Evolutionary conservation across 2,329 filamentous ascomycete genomes (phyloP).

Genomic region (Clonostachys rhizophaga): DNA sequence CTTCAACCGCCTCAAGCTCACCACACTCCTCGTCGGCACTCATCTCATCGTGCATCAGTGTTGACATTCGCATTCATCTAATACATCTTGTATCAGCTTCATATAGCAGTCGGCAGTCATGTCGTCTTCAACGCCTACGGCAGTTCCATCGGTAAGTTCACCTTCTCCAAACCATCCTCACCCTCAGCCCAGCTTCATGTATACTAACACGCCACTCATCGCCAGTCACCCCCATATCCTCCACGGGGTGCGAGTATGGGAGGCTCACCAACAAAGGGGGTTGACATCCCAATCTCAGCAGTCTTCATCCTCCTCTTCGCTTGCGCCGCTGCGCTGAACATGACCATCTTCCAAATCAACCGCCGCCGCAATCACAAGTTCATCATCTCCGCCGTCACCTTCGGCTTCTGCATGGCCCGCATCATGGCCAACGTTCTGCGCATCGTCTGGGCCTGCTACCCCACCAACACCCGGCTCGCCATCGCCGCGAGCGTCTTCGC

Average conservation of each 20-base stretch:
- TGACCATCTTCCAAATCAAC: constrained; percentile 52
- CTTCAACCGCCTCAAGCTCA: no score
- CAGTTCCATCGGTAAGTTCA: not conserved
- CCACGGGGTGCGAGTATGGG: constrained; percentile 45
- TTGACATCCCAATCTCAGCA: constrained; percentile 62
- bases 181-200: not conserved
- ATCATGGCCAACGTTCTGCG: constrained; percentile 45
- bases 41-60: no score
- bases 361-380: constrained; percentile 49
- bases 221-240: constrained; percentile 28
- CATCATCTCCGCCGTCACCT: constrained; percentile 50
- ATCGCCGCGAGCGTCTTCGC: constrained; percentile 66
- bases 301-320: constrained; percentile 59
- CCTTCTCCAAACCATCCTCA: not conserved
- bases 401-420: constrained; percentile 54
- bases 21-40: no score
- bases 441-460: constrained; percentile 45
- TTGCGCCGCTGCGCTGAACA: constrained; percentile 46
- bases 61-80: no score
- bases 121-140: no score
- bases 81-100: no score
- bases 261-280: constrained; percentile 45
- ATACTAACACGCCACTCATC: not conserved
- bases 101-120: no score
- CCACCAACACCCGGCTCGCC: constrained; percentile 31